phyloP scores from a whole-genome alignment of 192 early-diverging fungal genomes.

The Coemansia pectinata region DNA sequence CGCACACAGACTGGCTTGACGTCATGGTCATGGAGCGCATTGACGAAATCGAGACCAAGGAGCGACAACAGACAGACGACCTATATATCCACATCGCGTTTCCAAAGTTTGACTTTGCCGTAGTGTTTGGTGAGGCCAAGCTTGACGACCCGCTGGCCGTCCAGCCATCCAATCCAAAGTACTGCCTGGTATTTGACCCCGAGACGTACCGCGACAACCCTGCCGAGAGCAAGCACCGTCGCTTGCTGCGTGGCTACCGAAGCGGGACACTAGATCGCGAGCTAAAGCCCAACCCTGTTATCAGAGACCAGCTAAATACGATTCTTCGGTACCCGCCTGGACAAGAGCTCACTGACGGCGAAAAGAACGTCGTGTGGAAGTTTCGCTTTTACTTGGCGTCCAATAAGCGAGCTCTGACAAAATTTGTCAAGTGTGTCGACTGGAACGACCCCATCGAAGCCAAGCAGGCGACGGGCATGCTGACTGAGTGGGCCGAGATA shows the following conservation, averaged over 20 bases:
- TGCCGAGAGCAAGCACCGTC: constrained; percentile 91
- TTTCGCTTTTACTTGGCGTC: constrained; percentile 93
- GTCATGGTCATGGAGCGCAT: constrained; percentile 87
- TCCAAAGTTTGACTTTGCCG: constrained; percentile 94
- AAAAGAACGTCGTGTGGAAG: constrained; percentile 98
- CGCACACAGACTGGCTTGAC: constrained; percentile 90
- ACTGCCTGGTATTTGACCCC: constrained; percentile 73
- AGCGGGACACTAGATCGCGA: constrained; percentile 91
- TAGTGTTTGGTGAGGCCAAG: constrained; percentile 83
- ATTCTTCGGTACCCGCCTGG: constrained; percentile 94
- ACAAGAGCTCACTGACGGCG: constrained; percentile 74
- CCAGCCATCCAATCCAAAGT: constrained; percentile 39
- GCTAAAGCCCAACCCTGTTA: constrained; percentile 95
- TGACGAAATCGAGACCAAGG: constrained; percentile 68
- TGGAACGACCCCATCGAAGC: constrained; percentile 92
- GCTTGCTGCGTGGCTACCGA: constrained; percentile 84
- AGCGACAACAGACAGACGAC: constrained; percentile 54
- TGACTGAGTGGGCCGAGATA: constrained; percentile 87
- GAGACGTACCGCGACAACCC: constrained; percentile 92
- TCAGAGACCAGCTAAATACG: constrained; percentile 92
- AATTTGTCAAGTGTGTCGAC: constrained; percentile 95
- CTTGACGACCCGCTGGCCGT: constrained; percentile 45
- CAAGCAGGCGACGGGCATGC: constrained; percentile 87
- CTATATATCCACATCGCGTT: constrained; percentile 86
- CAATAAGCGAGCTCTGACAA: constrained; percentile 94